Conservation (phyloP, 1,139 yeast genomes). For the Candida albicans region DNA sequence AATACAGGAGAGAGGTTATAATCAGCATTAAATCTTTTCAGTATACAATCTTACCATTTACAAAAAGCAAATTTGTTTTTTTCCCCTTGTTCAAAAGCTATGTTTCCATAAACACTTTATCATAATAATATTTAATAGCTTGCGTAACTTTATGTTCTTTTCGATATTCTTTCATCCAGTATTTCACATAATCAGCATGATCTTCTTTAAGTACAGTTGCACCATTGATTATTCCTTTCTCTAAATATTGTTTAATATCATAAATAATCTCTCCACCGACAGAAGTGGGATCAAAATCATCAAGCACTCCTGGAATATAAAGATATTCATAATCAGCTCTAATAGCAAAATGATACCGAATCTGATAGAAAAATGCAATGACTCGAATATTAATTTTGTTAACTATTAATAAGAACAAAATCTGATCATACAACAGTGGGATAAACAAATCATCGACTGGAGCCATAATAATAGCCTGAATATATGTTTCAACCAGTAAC, state of each 20-base stretch:
- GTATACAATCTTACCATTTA: too few species aligned
- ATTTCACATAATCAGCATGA: constrained; percentile 5
- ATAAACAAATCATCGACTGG: constrained; percentile 12
- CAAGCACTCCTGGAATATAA: constrained; percentile 8
- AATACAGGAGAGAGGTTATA: too few species aligned
- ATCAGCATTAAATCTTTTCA: too few species aligned
- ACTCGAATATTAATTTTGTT: constrained; percentile 1
- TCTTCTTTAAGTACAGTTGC: background rate
- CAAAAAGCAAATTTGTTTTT: too few species aligned
- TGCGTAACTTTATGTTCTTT: background rate
- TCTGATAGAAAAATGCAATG: constrained; percentile 9
- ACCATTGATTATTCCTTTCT: background rate
- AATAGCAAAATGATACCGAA: constrained; percentile 10
- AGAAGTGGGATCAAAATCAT: constrained; percentile 5
- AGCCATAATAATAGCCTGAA: constrained; percentile 6
- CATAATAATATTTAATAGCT: background rate
- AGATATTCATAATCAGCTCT: constrained; percentile 12
- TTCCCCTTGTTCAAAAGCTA: too few species aligned
- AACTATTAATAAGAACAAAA: constrained; percentile 7
- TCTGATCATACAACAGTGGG: constrained; percentile 11
- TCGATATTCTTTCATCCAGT: constrained; percentile 8
- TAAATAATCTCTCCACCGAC: background rate
- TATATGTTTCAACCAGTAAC: constrained; percentile 6
- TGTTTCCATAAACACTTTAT: background rate
- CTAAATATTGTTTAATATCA: constrained; percentile 1